Conservation (phyloP, 2,329 filamentous ascomycete genomes). For the Mycocentrospora acerina region DNA sequence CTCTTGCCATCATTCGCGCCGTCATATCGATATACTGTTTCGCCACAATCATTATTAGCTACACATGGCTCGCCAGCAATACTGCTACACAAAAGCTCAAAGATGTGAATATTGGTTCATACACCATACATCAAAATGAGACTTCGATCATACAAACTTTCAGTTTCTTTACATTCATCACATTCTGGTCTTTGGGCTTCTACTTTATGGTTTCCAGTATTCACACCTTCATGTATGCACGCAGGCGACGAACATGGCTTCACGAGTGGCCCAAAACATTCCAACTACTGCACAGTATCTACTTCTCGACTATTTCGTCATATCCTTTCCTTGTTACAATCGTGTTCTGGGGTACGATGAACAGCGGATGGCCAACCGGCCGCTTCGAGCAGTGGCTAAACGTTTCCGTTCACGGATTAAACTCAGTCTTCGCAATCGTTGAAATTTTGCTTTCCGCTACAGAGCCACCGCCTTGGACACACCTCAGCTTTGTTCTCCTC, state of each 20-base stretch:
- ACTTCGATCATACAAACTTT: constrained; percentile 62
- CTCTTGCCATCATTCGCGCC: constrained; percentile 60
- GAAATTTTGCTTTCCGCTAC: constrained; percentile 72
- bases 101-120: constrained; percentile 37
- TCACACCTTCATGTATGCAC: constrained; percentile 66
- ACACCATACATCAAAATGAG: constrained; percentile 63
- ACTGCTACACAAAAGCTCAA: constrained; percentile 21
- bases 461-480: constrained; percentile 59
- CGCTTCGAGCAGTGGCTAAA: constrained; percentile 54
- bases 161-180: constrained; percentile 78
- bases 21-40: constrained; percentile 63
- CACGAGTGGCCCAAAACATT: constrained; percentile 36
- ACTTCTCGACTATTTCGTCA: constrained; percentile 41
- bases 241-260: constrained; percentile 31
- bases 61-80: constrained; percentile 55
- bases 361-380: constrained; percentile 45
- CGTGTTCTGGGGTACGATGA: constrained; percentile 44
- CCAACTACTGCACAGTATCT: constrained; percentile 36
- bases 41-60: constrained; percentile 64
- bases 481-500: constrained; percentile 65
- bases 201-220: constrained; percentile 68
- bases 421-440: constrained; percentile 68
- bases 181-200: constrained; percentile 78
- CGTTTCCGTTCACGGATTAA: constrained; percentile 73
- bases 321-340: constrained; percentile 45